Percentiles rank a stretch among this genome's conserved stretches.
phyloP scores from a whole-genome alignment of 257 asterid genomes.

The Solanum bulbocastanum region DNA sequence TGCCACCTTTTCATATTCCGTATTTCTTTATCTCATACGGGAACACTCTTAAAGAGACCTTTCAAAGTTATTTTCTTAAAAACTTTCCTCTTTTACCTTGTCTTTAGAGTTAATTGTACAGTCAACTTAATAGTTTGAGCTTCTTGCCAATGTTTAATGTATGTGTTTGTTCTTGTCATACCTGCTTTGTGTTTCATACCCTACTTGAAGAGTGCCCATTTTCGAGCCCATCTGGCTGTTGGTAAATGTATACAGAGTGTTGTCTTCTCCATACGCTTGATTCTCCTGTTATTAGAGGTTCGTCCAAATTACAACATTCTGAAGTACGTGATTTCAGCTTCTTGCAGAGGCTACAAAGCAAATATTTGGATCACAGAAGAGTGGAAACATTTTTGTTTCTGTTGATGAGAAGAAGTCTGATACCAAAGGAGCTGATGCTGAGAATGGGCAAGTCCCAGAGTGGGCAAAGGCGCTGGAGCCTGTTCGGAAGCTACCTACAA shows the following conservation, averaged over 20 bases:
- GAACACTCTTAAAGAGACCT: not conserved
- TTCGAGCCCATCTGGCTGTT: not conserved
- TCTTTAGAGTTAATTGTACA: not conserved
- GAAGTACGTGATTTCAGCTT: conserved; percentile 48
- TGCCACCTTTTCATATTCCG: not conserved
- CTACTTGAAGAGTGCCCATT: not conserved
- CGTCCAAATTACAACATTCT: not conserved
- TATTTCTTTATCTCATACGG: not conserved
- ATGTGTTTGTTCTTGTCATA: not conserved
- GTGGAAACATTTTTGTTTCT: conserved; percentile 36
- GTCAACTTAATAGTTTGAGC: not conserved
- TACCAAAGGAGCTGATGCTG: conserved; percentile 16
- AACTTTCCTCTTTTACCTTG: not conserved
- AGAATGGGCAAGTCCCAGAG: conserved; percentile 52
- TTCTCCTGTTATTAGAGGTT: not conserved
- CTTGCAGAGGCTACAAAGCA: conserved; percentile 77
- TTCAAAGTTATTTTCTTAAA: not conserved
- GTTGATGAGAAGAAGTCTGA: conserved; percentile 38
- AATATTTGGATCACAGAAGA: conserved; percentile 58
- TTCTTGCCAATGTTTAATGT: not conserved
- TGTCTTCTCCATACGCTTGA: not conserved
- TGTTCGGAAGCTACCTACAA: conserved; percentile 92
- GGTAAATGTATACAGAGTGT: not conserved
- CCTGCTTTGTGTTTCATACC: not conserved
- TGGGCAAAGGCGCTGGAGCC: conserved; percentile 95